Conservation (phyloP, 169 alveolate genomes). For the Plasmodium relictum region DNA sequence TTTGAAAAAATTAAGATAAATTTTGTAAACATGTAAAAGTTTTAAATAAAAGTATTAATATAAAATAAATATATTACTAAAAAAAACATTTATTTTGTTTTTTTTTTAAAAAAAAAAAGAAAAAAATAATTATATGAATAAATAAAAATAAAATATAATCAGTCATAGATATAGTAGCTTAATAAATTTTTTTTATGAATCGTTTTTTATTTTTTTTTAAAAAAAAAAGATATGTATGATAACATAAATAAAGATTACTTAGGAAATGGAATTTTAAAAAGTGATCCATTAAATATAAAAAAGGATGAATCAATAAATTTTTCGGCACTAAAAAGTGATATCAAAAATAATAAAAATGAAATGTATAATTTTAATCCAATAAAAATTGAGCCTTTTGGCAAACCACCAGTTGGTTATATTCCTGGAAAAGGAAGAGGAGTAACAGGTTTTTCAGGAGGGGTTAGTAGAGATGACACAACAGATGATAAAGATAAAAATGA, state of each 20-base stretch:
- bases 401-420: slow-evolving; percentile 96
- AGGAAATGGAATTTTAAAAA: background rate
- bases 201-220: background rate
- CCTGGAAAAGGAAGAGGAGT: slow-evolving; percentile 99
- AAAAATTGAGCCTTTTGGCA: slow-evolving; percentile 89
- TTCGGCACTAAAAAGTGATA: background rate
- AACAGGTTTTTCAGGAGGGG: slow-evolving; percentile 98
- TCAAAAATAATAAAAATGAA: slow-evolving; percentile 19
- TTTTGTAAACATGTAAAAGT: too few relatives aligned
- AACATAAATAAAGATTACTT: background rate
- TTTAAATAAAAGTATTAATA: too few relatives aligned
- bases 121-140: too few relatives aligned
- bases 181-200: background rate
- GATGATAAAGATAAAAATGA: slow-evolving; percentile 91
- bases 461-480: slow-evolving; percentile 95
- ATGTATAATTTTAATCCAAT: slow-evolving; percentile 21
- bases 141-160: too few relatives aligned
- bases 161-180: too few relatives aligned
- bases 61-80: too few relatives aligned
- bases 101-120: too few relatives aligned
- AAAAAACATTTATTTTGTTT: too few relatives aligned
- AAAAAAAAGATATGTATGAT: slow-evolving; percentile 1
- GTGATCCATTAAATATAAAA: background rate
- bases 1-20: too few relatives aligned
- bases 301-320: background rate